Base-by-base conservation (phyloP, 129 eudicot species). In the Flaveria ramosissima region DNA sequence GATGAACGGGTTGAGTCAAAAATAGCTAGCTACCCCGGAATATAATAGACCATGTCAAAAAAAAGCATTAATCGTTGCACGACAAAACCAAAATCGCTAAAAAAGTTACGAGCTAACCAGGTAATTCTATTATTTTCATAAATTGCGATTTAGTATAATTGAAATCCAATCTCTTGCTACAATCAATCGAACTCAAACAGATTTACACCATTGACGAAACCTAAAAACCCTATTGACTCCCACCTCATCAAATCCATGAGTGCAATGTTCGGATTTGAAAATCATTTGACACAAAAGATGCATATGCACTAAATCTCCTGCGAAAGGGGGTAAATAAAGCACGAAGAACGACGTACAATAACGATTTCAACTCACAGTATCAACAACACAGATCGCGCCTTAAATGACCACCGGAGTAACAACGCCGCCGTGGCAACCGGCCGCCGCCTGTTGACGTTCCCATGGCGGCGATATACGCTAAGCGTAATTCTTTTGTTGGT, bases 381-480 rank as follows among this genome's bases (percentile, higher is more conserved):
- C 47, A 77, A 47, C 75, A 42, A 42, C 47, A 60, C 41, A 42
- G 19, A 71, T 43, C 70, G 74, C 79, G 19, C 75, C 69, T n/a
- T 79, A 47, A 66, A 80, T 80, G 84, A 45, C 80, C 46, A 42
- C 71, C 70, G 70, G 52, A 56, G 12, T 41, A 47, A 67, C 42
- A 67, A 73, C 75, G 79, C 75, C 84, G 75, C 71, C 80, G 79
- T 80, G 84, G 84, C 84, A 66, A 19, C 79, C 17, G 30, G 30
- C 84, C 70, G 30, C 84, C 70, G n/a, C 80, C 10, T 43, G 12
- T 36, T 74, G 70, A 80, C 64, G 63, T 47, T 74, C 50, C 65
- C 73, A 80, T 75, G 75, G 70, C 80, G 86, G 85, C 81, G 51
- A 68, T 85, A 23, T 64, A 83, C 69, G 21, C 76, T n/a, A 83